A percentile compares a stretch with the other conserved stretches of the same genome.
Conservation (phyloP, 148 eudicot genomes). For the Heliosperma pusillum region DNA sequence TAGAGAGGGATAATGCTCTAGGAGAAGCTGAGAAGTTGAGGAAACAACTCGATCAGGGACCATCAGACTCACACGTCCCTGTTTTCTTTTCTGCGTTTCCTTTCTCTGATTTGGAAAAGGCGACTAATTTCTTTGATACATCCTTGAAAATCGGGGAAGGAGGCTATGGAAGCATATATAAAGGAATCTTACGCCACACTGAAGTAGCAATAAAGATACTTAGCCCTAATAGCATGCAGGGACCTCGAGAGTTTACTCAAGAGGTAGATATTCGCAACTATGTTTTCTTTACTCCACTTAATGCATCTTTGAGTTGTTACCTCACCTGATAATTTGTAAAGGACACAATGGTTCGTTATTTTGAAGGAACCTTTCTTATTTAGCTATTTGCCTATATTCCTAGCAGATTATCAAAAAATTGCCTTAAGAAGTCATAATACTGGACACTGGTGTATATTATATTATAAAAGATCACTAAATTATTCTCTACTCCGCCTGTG, state of each 20-base stretch:
- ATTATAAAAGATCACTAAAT: too few species aligned
- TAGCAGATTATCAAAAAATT: too few species aligned
- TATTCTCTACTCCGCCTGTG: not conserved
- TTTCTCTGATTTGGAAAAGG: constrained; percentile 59
- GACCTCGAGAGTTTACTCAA: constrained; percentile 59
- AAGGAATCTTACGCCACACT: constrained; percentile 58
- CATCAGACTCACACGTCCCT: constrained; percentile 34
- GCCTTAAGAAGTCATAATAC: too few species aligned
- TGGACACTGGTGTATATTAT: too few species aligned
- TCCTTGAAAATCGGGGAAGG: constrained; percentile 72
- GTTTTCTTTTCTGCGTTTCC: constrained; percentile 52
- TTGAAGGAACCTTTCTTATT: too few species aligned
- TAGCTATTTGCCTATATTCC: too few species aligned
- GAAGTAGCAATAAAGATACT: constrained; percentile 72
- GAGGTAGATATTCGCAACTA: constrained; percentile 44
- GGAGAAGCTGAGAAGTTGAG: constrained; percentile 42
- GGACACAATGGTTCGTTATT: too few species aligned
- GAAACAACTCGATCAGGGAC: constrained; percentile 32
- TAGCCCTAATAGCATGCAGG: constrained; percentile 51
- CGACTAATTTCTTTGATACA: constrained; percentile 49
- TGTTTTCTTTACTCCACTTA: not conserved
- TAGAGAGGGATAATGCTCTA: constrained; percentile 55
- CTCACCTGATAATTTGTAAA: not conserved
- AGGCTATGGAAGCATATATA: constrained; percentile 60
- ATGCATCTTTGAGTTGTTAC: not conserved